Base-by-base conservation (phyloP, 768 basidiomycete species). In the Mycena chlorophos region DNA sequence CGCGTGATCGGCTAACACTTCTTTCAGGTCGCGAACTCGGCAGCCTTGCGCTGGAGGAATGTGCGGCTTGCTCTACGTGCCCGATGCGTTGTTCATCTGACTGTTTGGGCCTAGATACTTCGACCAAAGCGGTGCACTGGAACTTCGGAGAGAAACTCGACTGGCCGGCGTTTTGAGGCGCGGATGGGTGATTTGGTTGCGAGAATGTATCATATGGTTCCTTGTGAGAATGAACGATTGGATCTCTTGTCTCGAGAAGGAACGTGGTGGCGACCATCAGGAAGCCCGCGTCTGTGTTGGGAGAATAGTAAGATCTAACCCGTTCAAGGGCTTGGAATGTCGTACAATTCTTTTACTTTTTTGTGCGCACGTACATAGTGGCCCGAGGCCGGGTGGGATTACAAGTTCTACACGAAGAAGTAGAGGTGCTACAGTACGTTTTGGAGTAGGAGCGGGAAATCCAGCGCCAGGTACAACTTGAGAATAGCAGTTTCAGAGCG, bases 41-140 rank as follows among this genome's bases (percentile, higher is more conserved):
- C 38, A 86, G 85, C 67, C 85, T 91, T 62, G 91, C 90, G 22
- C 78, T 94, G 53, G 85, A 89, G 8, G 90, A 93, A 68, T 94
- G 60, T 62, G 39, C 84, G 62, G 82, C 79, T 1, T 81, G 76
- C n/a, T 72, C 28, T 28, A 4, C 4, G 14, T 25, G 16, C 23
- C 25, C 25, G 28, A 38, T 46, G 47, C 29, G 29, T 48, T 47
- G 43, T 52, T 56, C 31, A 54, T 54, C 40, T 30, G 73, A 83
- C 45, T 72, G 77, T 1, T 79, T 83, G 61, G 82, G 39, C 6
- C 14, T 45, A 61, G 59, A 93, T 64, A 91, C 87, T 0, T 88
- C 85, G 16, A 81, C 89, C 63, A 92, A 82, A 73, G 88, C 90
- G 16, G 77, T 94, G 20, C 90, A 92, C 64, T 93, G 89, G 89